Evolutionary conservation across 345 rosid genomes (phyloP), one percentile per base, ranked within the genome.

Genomic region (Euphorbia lathyris): DNA sequence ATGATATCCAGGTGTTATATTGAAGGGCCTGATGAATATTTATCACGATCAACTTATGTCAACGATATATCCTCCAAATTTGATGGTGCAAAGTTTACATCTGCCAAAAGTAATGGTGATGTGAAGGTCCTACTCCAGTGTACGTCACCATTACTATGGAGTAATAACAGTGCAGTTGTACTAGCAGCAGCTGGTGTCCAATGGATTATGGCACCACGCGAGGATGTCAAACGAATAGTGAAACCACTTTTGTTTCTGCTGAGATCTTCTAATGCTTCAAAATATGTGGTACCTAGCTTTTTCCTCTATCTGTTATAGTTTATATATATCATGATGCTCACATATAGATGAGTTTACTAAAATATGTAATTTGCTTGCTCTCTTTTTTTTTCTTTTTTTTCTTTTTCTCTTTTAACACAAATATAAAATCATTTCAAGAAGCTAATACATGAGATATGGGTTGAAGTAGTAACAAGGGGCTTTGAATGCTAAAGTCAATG

Each of bases 121-220:
- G 82, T 95, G 72, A 84, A 87, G 86, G 77, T 90, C 74, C 83
- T 95, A 74, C 90, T 92, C 75, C 87, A 82, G 71, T 86, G 97
- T 82, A 88, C 97, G n/a, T 86, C 88, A 40, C 99, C 99, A 30
- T 81, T 95, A 86, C 72, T 95, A 53, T 88, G 97, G 97, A 90
- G 96, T 78, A 83, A 88, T 80, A 92, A 92, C 62, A 92, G 97
- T 80, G 97, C 97, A 23, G 97, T 95, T 67, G 92, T 90, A 52
- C 85, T 95, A 72, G 97, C 97, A 64, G 88, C 97, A 64, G 93
- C 96, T 76, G 90, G 96, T 48, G 93, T 92, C 75, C 97, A 95
- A 75, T 95, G 97, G 99, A 80, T 95, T 73, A 90, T 92, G 97
- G 91, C 91, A 5, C 88, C 97, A 32, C 67, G 65, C 59, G 93